Evolutionary conservation across 192 early-diverging fungal species (phyloP).

Genomic region (Coemansia guatemalensis): DNA sequence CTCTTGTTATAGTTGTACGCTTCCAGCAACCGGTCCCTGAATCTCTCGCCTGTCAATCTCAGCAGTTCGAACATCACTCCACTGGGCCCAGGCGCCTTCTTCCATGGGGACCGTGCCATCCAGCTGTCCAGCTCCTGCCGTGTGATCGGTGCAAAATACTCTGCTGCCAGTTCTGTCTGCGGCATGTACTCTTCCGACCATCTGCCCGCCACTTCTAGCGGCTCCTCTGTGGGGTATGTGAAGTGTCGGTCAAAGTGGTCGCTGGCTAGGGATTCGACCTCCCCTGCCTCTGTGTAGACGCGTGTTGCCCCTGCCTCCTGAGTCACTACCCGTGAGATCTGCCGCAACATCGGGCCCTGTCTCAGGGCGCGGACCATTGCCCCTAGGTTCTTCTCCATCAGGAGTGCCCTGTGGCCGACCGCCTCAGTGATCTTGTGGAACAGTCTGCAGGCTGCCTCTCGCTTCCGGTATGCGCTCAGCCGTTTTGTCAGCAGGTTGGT

Average conservation of each 20-base stretch:
- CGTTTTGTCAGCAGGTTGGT: no score
- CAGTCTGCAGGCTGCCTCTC: neutral
- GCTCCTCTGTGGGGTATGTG: neutral
- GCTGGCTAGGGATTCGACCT: no score
- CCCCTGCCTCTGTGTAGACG: no score
- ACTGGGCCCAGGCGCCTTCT: conserved; percentile 7
- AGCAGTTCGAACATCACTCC: conserved; percentile 2
- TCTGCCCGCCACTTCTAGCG: neutral
- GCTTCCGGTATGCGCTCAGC: neutral
- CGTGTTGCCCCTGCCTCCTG: neutral
- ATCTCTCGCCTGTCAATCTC: neutral
- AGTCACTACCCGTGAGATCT: neutral
- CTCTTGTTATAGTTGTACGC: neutral
- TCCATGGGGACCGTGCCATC: neutral
- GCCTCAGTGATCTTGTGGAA: neutral
- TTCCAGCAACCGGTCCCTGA: neutral
- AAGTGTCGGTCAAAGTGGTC: no score
- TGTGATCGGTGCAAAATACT: neutral
- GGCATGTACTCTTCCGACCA: neutral
- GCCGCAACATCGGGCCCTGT: neutral
- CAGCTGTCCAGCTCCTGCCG: conserved; percentile 1
- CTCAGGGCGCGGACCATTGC: neutral
- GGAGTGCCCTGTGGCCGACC: neutral
- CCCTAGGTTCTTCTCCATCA: neutral
- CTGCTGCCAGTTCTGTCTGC: neutral